A percentile compares a stretch with the other conserved stretches of the same genome.
Conservation (phyloP, 2,329 filamentous ascomycete species). For the Teratosphaeria zuluensis region DNA sequence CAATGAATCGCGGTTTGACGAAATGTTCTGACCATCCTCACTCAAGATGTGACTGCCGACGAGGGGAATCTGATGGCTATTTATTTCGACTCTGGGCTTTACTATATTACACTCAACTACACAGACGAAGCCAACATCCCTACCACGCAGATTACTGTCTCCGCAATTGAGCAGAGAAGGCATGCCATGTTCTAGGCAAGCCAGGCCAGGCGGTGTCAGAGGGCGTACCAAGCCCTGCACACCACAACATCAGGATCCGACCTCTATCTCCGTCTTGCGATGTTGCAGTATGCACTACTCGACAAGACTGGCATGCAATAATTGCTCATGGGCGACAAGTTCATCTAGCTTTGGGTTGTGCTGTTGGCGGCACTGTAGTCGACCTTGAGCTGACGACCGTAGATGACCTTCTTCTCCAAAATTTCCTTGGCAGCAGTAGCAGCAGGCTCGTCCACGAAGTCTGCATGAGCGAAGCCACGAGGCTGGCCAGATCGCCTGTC, state of each 20-base stretch:
- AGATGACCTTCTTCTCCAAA: slow-evolving; percentile 50
- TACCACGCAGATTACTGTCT: not conserved
- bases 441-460: slow-evolving; percentile 60
- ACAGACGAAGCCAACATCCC: not conserved
- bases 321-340: not conserved
- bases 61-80: not conserved
- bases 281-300: not conserved
- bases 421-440: slow-evolving; percentile 51
- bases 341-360: not conserved
- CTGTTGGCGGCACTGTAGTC: slow-evolving; percentile 44
- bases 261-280: not conserved
- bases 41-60: not conserved
- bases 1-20: too few species aligned
- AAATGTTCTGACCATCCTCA: not conserved
- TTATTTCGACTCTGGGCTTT: not conserved
- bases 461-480: slow-evolving; percentile 74
- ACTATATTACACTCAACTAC: slow-evolving; percentile 1
- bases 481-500: slow-evolving; percentile 72
- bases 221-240: too few species aligned
- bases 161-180: not conserved
- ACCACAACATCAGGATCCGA: too few species aligned
- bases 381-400: slow-evolving; percentile 55
- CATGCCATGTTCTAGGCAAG: too few species aligned
- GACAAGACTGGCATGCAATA: not conserved
- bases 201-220: too few species aligned